Conservation (phyloP, 2,329 filamentous ascomycete species). For the Dothideomycetidae sp. region DNA sequence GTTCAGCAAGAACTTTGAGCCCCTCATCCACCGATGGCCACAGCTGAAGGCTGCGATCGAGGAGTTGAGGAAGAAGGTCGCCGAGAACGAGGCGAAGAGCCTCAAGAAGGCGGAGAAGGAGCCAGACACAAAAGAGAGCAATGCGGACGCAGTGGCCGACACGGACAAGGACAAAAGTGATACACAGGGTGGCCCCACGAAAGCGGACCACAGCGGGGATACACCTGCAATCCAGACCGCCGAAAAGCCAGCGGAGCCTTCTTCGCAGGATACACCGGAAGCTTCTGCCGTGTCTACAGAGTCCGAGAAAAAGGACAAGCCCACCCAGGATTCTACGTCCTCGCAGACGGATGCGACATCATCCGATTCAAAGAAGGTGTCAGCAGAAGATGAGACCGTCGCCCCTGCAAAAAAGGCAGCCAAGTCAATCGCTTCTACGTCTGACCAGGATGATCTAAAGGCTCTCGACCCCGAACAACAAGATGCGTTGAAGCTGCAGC, state of each 20-base stretch:
- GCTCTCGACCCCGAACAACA: conserved; percentile 1
- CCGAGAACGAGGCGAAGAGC: background rate
- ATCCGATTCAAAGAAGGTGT: conserved; percentile 5
- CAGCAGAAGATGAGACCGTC: conserved; percentile 1
- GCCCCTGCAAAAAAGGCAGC: background rate
- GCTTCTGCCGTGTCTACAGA: too few species aligned
- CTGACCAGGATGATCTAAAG: background rate
- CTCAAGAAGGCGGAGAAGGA: background rate
- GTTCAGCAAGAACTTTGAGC: conserved; percentile 46
- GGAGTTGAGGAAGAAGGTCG: conserved; percentile 13
- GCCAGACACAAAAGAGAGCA: background rate
- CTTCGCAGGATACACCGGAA: background rate
- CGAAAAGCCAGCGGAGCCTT: background rate
- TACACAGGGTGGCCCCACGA: background rate
- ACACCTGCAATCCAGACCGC: background rate
- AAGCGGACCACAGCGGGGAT: background rate
- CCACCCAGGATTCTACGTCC: conserved; percentile 1
- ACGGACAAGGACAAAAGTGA: background rate
- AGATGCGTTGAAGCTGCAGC: conserved; percentile 22
- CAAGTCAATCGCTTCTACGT: background rate
- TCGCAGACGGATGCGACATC: background rate
- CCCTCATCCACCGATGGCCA: conserved; percentile 52
- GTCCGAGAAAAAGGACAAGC: conserved; percentile 5
- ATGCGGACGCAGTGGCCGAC: conserved; percentile 6
- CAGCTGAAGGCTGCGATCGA: conserved; percentile 28